Conservation (phyloP, 306 rosid species). For the Glycine soja region DNA sequence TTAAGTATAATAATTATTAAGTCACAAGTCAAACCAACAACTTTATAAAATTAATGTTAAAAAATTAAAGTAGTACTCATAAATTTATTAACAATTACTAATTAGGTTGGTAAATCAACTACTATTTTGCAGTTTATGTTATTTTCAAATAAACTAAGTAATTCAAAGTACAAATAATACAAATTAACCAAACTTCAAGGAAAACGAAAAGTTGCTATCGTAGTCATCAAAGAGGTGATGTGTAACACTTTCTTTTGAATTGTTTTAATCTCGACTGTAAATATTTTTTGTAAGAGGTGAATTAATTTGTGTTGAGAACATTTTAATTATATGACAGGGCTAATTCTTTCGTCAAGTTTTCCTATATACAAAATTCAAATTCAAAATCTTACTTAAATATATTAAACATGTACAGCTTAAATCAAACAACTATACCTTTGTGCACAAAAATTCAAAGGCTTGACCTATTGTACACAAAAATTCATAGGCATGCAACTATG, state of each 20-base stretch:
- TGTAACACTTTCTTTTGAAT: too few relatives aligned
- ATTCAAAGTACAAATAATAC: neutral
- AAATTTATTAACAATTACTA: neutral
- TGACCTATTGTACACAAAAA: neutral
- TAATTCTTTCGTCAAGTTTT: too few relatives aligned
- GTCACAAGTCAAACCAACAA: neutral
- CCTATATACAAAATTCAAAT: neutral
- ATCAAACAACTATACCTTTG: neutral
- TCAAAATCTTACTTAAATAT: too few relatives aligned
- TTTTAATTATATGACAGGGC: too few relatives aligned
- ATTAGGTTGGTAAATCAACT: neutral
- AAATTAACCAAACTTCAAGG: neutral
- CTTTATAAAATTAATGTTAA: neutral
- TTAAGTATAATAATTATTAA: neutral
- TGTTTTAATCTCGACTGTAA: too few relatives aligned
- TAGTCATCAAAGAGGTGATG: too few relatives aligned
- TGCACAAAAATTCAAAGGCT: too few relatives aligned
- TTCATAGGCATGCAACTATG: neutral
- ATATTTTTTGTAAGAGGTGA: too few relatives aligned
- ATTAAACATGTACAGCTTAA: neutral
- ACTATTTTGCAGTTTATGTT: neutral
- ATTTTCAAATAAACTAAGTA: neutral
- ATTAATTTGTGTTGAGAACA: too few relatives aligned
- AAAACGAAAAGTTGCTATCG: neutral
- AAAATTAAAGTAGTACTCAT: neutral